Evolutionary conservation across 148 eudicot species (phyloP).

Genomic region (Rhododendron griersonianum): DNA sequence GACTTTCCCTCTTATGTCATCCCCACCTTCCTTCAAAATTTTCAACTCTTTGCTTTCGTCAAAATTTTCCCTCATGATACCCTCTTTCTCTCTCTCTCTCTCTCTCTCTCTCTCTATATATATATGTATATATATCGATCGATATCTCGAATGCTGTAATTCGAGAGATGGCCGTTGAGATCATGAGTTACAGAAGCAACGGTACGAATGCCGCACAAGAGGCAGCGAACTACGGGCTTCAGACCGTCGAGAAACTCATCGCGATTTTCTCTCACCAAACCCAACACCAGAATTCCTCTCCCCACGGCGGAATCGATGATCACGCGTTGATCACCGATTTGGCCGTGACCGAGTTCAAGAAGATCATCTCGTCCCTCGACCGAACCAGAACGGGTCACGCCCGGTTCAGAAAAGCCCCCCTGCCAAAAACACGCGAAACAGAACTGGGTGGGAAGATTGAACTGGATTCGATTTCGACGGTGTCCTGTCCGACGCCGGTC

Average conservation of each 20-base stretch:
- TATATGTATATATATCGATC: no score
- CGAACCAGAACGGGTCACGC: slow-evolving; percentile 67
- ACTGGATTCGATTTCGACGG: background rate
- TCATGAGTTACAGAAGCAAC: background rate
- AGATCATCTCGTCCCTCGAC: slow-evolving; percentile 29
- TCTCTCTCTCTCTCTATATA: background rate
- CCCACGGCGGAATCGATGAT: slow-evolving; percentile 9
- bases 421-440: background rate
- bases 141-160: background rate
- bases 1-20: background rate
- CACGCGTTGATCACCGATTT: slow-evolving; percentile 36
- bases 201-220: background rate
- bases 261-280: slow-evolving; percentile 11
- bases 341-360: slow-evolving; percentile 43
- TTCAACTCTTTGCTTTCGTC: background rate
- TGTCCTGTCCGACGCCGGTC: background rate
- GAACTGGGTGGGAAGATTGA: background rate
- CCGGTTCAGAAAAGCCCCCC: slow-evolving; percentile 30
- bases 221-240: background rate
- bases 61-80: background rate
- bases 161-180: background rate
- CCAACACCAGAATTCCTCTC: slow-evolving; percentile 3
- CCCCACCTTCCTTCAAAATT: background rate
- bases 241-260: background rate
- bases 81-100: background rate